A percentile compares a stretch with the other conserved stretches of the same genome.
phyloP scores from a whole-genome alignment of 2,329 filamentous ascomycete species.

The Penicillium brevicompactum region DNA sequence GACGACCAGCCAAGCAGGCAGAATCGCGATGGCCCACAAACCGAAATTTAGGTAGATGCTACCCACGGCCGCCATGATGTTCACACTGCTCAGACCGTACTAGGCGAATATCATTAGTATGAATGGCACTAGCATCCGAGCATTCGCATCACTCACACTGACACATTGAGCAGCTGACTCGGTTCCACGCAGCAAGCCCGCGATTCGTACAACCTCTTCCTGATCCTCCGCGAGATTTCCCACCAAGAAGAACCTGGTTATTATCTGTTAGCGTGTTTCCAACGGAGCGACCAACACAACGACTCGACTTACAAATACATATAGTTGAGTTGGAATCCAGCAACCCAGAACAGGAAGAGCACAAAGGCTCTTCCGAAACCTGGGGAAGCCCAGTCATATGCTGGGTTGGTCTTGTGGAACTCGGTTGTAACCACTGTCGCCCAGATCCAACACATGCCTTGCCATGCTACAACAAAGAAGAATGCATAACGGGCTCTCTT shows the following conservation, averaged over 20 bases:
- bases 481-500: constrained; percentile 59
- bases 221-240: constrained; percentile 64
- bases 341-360: constrained; percentile 67
- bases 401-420: constrained; percentile 59
- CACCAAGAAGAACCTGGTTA: constrained; percentile 66
- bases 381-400: constrained; percentile 65
- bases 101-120: constrained; percentile 20
- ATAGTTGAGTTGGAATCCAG: constrained; percentile 74
- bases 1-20: constrained; percentile 69
- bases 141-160: constrained; percentile 47
- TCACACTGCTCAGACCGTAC: constrained; percentile 67
- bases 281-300: neutral
- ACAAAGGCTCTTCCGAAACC: constrained; percentile 69
- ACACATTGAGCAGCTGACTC: constrained; percentile 74
- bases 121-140: neutral
- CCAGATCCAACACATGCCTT: constrained; percentile 75
- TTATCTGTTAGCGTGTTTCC: neutral
- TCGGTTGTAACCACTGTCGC: constrained; percentile 65
- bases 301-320: constrained; percentile 60
- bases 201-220: constrained; percentile 67
- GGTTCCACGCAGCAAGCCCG: constrained; percentile 67
- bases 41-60: constrained; percentile 71
- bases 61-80: constrained; percentile 65
- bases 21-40: constrained; percentile 65
- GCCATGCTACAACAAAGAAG: constrained; percentile 51